Conservation (phyloP, 1,139 yeast genomes). For the Hyphopichia burtonii region DNA sequence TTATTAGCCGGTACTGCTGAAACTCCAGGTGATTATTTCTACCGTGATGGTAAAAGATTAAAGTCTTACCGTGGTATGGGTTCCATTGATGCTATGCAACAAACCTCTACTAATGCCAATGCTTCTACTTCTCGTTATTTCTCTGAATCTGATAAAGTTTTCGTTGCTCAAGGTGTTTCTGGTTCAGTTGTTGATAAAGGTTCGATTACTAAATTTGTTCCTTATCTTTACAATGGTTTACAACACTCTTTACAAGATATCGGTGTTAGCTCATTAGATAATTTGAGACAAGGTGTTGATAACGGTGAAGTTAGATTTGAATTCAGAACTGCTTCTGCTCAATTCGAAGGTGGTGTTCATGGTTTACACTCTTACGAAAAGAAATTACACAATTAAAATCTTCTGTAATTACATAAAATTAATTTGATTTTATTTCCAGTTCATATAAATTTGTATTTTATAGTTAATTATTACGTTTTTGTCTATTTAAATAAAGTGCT, state of each 20-base stretch:
- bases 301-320: slow-evolving; percentile 84
- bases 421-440: slow-evolving; percentile 45
- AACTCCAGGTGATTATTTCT: slow-evolving; percentile 98
- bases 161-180: slow-evolving; percentile 98
- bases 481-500: background rate
- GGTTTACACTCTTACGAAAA: slow-evolving; percentile 96
- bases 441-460: background rate
- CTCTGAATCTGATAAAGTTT: slow-evolving; percentile 90
- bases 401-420: slow-evolving; percentile 93
- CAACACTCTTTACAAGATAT: slow-evolving; percentile 99
- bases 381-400: slow-evolving; percentile 78
- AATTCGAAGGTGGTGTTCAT: slow-evolving; percentile 97
- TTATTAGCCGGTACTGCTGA: slow-evolving; percentile 98
- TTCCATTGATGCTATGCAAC: slow-evolving; percentile 98
- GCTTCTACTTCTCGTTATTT: slow-evolving; percentile 98
- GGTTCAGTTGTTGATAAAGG: slow-evolving; percentile 98
- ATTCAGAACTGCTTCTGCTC: slow-evolving; percentile 98
- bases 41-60: slow-evolving; percentile 96
- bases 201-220: slow-evolving; percentile 87
- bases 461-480: background rate
- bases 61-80: slow-evolving; percentile 99
- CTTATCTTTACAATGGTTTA: slow-evolving; percentile 90
- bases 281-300: slow-evolving; percentile 64
- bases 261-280: slow-evolving; percentile 71
- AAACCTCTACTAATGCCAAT: slow-evolving; percentile 82